Evolutionary conservation across 2,329 filamentous ascomycete genomes (phyloP), one percentile per base, ranked within the genome.

Genomic region (Bipolaris gigantea): DNA sequence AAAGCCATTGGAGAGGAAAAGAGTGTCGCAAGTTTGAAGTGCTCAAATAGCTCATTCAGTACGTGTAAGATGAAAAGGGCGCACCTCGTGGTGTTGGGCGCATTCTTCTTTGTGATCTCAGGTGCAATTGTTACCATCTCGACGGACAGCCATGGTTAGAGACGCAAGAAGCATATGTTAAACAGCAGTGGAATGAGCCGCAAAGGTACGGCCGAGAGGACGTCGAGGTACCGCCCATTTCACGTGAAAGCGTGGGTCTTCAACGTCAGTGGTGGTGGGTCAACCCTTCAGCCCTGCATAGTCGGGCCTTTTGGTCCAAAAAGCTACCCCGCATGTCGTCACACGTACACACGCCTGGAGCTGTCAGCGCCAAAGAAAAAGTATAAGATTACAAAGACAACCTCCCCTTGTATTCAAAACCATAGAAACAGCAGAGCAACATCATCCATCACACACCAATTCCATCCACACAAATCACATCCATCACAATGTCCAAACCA

Each of bases 401-500:
- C n/a, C 11, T 27, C 13, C 13, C 38, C 7, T 18, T n/a, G n/a
- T 42, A 35, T 2, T 9, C n/a, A 7, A 35, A 1, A 35, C n/a
- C 5, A 35, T 16, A n/a, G 2, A 16, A 35, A 35, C n/a, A n/a
- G n/a, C n/a, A n/a, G n/a, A n/a, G n/a, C n/a, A n/a, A n/a, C n/a
- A n/a, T n/a, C n/a, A n/a, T 25, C 4, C 23, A 25, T 6, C 6
- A 25, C 6, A 25, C 23, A 25, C 7, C 21, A 21, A 21, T 21
- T 21, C 21, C 21, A 21, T 21, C 5, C 5, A 3, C 21, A 21
- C 8, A 27, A 30, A 30, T 18, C 11, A 40, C 11, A 45, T 23
- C 6, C 6, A 18, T 16, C 49, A 58, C 10, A 33, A 58, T 59
- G 50, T 57, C 50, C 13, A 63, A 63, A 49, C 80, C 80, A 35